Percentiles rank a stretch among this genome's conserved stretches.
These are phyloP conservation scores for Kondoa subrosea DNA, from an alignment of 768 basidiomycete species.

Conservation along the genomic window DNA sequence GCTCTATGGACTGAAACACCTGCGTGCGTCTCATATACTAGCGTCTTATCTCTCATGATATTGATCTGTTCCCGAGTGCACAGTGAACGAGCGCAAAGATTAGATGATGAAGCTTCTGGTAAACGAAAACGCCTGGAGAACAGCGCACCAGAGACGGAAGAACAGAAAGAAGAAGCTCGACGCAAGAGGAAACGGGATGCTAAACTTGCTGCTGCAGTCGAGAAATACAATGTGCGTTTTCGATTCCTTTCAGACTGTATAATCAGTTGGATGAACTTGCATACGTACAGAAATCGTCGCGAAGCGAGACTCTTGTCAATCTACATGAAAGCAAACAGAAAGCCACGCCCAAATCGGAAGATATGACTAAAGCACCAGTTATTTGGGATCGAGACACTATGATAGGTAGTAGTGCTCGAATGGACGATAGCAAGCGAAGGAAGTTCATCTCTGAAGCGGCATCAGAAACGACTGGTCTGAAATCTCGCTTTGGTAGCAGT, in stretches of 20 bases:
- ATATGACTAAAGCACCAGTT: background rate
- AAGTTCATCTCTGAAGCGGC: slow-evolving; percentile 1
- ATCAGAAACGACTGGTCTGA: background rate
- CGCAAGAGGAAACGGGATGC: slow-evolving; percentile 5
- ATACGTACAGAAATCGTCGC: background rate
- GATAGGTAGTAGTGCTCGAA: background rate
- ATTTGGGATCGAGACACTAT: slow-evolving; percentile 7
- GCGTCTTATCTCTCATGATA: background rate
- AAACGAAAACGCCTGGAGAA: slow-evolving; percentile 4
- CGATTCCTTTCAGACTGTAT: too few species aligned
- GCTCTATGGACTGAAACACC: slow-evolving; percentile 7
- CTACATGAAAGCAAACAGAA: background rate
- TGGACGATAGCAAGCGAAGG: slow-evolving; percentile 1
- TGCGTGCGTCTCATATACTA: background rate
- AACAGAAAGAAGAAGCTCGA: background rate
- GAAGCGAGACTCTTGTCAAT: background rate
- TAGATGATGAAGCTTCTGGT: background rate
- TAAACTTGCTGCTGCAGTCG: background rate
- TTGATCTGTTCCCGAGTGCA: background rate
- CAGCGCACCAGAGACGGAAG: slow-evolving; percentile 3
- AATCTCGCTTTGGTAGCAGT: background rate
- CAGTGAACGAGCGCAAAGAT: background rate
- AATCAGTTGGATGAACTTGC: background rate
- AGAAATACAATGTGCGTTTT: background rate
- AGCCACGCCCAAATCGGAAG: background rate